Evolutionary conservation across 2,329 filamentous ascomycete genomes (phyloP).

Genomic region (Thielaviopsis euricoi): DNA sequence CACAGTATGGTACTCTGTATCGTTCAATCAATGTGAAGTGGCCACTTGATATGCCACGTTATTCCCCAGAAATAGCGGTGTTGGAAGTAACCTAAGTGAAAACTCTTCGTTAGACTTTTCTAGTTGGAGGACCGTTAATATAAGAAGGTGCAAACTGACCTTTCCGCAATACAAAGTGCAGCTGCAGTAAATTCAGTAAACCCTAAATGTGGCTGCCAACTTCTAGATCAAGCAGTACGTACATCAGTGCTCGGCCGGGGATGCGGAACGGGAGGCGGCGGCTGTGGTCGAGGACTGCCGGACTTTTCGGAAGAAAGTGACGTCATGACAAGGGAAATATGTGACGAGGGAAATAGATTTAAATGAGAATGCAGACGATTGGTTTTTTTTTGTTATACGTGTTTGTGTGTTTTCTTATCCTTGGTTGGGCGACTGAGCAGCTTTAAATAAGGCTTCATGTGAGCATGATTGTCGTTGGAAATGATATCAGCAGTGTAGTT

Average conservation of each 20-base stretch:
- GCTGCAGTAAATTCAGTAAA: neutral
- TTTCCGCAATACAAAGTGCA: neutral
- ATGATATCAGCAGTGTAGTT: neutral
- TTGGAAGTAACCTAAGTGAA: neutral
- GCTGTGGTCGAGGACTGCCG: neutral
- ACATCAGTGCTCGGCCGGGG: neutral
- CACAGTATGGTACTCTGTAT: too few species aligned
- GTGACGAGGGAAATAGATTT: too few species aligned
- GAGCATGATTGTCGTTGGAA: neutral
- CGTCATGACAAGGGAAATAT: neutral
- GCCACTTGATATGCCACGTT: neutral
- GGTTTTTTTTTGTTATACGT: too few species aligned
- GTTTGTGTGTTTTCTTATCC: too few species aligned
- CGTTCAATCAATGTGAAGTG: too few species aligned
- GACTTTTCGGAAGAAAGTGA: neutral
- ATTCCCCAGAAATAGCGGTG: neutral
- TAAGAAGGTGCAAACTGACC: neutral
- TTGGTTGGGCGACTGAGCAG: neutral
- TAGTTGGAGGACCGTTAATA: neutral
- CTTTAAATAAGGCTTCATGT: neutral
- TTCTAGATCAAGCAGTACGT: neutral
- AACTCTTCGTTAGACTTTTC: neutral
- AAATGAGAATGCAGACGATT: too few species aligned
- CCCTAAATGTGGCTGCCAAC: neutral
- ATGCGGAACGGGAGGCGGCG: neutral